These are phyloP conservation scores for Cucurbita argyrosperma DNA, from an alignment of 306 rosid genomes.

Conservation along the genomic window DNA sequence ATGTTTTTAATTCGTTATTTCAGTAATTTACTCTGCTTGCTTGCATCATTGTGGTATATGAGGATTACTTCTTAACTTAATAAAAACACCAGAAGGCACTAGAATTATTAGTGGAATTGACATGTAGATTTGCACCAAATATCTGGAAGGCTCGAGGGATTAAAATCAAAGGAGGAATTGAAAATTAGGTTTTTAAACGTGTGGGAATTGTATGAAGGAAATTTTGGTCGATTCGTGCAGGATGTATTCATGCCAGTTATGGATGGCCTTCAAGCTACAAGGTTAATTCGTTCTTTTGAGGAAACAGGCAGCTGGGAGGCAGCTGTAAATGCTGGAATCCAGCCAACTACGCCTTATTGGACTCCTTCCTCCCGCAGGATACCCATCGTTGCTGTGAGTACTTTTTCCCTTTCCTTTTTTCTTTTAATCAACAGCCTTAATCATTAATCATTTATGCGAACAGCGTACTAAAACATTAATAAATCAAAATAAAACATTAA, in stretches of 20 bases:
- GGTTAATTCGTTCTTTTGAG: slow-evolving; percentile 74
- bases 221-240: slow-evolving; percentile 18
- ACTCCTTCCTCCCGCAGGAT: slow-evolving; percentile 19
- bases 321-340: slow-evolving; percentile 50
- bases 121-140: no score
- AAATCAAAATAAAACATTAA: no score
- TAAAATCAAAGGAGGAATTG: no score
- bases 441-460: no score
- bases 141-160: no score
- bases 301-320: slow-evolving; percentile 84
- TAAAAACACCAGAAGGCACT: no score
- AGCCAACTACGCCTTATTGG: slow-evolving; percentile 12
- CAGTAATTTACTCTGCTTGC: not conserved
- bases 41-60: no score
- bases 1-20: not conserved
- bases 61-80: no score
- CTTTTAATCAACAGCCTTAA: not conserved
- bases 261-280: slow-evolving; percentile 90
- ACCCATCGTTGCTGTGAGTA: slow-evolving; percentile 69
- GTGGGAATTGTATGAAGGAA: not conserved
- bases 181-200: no score
- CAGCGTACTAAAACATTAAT: not conserved
- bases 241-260: slow-evolving; percentile 90
- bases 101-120: no score
- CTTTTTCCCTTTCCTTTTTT: not conserved